Conservation (phyloP, 2,329 filamentous ascomycete genomes). For the Xylariaceae sp. region DNA sequence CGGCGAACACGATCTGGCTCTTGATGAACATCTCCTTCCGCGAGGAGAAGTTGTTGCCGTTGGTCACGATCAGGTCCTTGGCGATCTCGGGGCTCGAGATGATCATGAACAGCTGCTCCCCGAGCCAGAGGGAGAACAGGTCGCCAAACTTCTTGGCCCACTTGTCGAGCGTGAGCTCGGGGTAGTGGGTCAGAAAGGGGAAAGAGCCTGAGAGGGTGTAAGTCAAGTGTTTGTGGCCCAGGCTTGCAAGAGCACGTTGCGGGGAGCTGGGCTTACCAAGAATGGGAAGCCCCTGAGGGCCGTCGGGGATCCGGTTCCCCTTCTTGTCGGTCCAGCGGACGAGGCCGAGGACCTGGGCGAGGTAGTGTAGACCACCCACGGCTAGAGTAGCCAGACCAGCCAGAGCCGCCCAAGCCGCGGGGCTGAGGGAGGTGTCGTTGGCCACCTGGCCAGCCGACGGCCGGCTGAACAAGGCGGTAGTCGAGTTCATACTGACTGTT, state of each 20-base stretch:
- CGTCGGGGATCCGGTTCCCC: not conserved
- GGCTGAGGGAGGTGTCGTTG: too few species aligned
- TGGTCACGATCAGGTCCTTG: constrained; percentile 7
- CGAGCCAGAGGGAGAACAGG: constrained; percentile 8
- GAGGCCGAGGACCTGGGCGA: too few species aligned
- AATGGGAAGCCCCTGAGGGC: constrained; percentile 1
- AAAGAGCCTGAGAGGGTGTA: constrained; percentile 4
- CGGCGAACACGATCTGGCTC: constrained; percentile 6
- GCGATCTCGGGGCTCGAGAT: constrained; percentile 8
- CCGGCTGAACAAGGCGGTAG: too few species aligned
- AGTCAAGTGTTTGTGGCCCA: not conserved
- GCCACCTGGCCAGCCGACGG: too few species aligned
- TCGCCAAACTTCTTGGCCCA: constrained; percentile 7
- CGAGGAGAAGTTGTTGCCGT: constrained; percentile 4
- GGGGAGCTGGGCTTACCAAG: not conserved
- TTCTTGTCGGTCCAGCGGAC: too few species aligned
- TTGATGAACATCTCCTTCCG: constrained; percentile 10
- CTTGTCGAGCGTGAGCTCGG: constrained; percentile 5
- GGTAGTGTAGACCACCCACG: too few species aligned
- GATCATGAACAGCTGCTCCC: constrained; percentile 6
- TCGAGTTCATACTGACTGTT: too few species aligned
- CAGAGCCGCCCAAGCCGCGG: not conserved
- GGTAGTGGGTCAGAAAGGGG: constrained; percentile 8
- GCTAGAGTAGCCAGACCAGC: too few species aligned
- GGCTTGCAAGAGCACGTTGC: not conserved